Base-by-base conservation (phyloP, 345 rosid species). In the Citropsis articulata region DNA sequence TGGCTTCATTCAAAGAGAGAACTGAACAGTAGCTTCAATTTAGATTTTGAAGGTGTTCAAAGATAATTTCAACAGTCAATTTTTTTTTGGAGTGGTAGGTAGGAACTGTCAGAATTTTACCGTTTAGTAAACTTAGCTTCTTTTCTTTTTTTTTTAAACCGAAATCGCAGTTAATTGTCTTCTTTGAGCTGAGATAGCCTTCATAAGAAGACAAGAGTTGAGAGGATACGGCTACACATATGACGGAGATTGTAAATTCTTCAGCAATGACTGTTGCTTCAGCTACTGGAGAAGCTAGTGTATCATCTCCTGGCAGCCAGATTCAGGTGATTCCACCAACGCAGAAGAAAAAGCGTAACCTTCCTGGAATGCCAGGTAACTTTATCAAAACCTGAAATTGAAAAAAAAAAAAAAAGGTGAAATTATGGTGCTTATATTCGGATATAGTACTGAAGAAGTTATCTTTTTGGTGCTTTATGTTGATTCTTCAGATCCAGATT, bases 301-400 rank as follows among this genome's bases (percentile, higher is more conserved):
- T 68, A 3, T 81, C 86, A 62, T 77, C 84, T n/a, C 74, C 79
- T 6, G 84, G 70, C 35, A 73, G 73, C 72, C 83, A 78, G 84
- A 67, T 73, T 70, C 86, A 78, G 40, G 62, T 81, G 19, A 74
- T 72, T 35, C 82, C 80, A 36, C 76, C 83, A 56, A 70, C 85
- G 30, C 71, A 82, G 57, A 91, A 86, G 88, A 92, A 89, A 89
- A 92, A 85, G 85, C 87, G 97, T 33, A 92, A 85, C 72, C 97
- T 90, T 81, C 97, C 97, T 14, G 97, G 97, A 85, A 92, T 88
- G 94, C 97, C 97, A 70, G 97, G 97, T 90, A 71, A 71, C 61
- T 40, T 75, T 38, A 55, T 27, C 38, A 71, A 71, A 73, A 53
- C 53, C 57, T 77, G 38, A 63, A 56, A 56, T 19, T 55, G 21